Evolutionary conservation across 2,329 filamentous ascomycete genomes (phyloP), one percentile per base, ranked within the genome.

Genomic region (Sarocladiaceae sp.): DNA sequence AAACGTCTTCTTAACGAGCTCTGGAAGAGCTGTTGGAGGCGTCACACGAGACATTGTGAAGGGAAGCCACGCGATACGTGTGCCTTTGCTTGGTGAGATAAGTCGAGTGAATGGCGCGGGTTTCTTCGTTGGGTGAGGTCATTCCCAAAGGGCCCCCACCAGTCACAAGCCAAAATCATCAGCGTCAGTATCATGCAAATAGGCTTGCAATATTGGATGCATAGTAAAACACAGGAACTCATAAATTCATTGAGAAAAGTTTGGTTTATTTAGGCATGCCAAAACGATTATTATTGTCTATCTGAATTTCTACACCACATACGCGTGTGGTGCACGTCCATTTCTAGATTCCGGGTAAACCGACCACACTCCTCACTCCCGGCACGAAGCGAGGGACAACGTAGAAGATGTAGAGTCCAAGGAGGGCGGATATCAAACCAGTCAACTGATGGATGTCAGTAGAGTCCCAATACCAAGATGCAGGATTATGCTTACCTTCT

Each of bases 401-500:
- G 47, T 79, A 79, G 6, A 76, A 64, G 16, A 55, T 48, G 44
- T 76, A 79, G 29, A 76, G 63, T 0, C 65, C 73, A 3, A 60
- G 34, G 2, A 66, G 44, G 2, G 75, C 72, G 6, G 73, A 67
- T 16, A 75, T 47, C 16, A 79, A 68, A 16, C 76, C 76, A 33
- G 74, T 78, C 55, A 78, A 54, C 75, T 76, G 9, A n/a, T 18
- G 4, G 10, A 21, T 11, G 52, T 63, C 46, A 64, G 58, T 44
- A 43, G 41, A 42, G 7, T n/a, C 10, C 6, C 19, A 26, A 16
- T 18, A 20, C 5, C 2, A 19, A 4, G 18, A 3, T 4, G n/a
- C 0, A 6, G 33, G 16, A 33, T 3, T 15, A n/a, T n/a, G 60
- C 73, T 57, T 56, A 86, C 84, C 83, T 97, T 98, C 70, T 98